phyloP scores from a whole-genome alignment of 2,329 filamentous ascomycete species.

The Paraconiothyrium sp. region DNA sequence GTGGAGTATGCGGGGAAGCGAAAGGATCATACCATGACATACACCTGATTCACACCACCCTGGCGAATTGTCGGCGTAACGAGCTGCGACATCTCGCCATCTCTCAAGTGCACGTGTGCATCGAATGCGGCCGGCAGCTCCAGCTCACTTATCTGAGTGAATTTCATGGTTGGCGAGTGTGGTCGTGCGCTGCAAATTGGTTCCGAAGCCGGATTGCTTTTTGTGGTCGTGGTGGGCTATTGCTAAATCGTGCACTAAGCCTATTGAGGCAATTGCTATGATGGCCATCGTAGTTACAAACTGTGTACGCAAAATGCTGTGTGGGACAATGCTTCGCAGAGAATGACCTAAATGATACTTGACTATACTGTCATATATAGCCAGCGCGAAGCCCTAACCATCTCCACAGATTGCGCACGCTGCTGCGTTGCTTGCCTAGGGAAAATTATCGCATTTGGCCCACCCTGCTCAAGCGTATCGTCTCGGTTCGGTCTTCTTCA shows the following conservation, averaged over 20 bases:
- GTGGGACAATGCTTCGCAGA: neutral
- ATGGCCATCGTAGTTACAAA: neutral
- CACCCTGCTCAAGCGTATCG: conserved; percentile 10
- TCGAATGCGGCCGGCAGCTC: conserved; percentile 61
- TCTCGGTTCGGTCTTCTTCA: neutral
- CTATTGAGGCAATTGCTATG: conserved; percentile 1
- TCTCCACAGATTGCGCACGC: neutral
- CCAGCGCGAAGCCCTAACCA: neutral
- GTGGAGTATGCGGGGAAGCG: conserved; percentile 1
- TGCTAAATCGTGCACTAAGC: conserved; percentile 7
- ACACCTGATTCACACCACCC: conserved; percentile 64
- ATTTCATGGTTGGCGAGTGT: conserved; percentile 39
- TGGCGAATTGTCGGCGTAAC: conserved; percentile 61
- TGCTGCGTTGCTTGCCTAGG: neutral
- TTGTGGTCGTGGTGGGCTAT: conserved; percentile 15
- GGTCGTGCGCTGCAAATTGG: conserved; percentile 1
- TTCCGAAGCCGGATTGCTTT: conserved; percentile 11
- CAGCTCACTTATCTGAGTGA: conserved; percentile 54
- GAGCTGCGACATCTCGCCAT: conserved; percentile 61
- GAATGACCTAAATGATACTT: neutral
- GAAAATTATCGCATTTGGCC: neutral
- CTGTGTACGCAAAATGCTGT: neutral
- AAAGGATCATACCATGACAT: conserved; percentile 58
- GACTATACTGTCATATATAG: neutral
- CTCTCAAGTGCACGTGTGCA: conserved; percentile 62